These are phyloP conservation scores for Oryza officinalis DNA, from an alignment of 176 grass and related monocot species.

Conservation along the genomic window DNA sequence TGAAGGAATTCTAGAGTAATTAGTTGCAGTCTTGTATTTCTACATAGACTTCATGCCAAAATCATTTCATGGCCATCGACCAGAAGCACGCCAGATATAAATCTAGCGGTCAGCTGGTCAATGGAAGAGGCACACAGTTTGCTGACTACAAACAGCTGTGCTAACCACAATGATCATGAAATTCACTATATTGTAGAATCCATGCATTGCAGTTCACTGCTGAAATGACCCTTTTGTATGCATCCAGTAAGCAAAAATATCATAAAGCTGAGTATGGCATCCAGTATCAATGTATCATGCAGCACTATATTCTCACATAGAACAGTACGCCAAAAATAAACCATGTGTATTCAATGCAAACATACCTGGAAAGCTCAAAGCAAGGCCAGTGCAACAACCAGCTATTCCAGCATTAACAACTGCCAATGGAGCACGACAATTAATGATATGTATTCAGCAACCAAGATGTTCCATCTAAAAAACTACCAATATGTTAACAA, in stretches of 20 bases:
- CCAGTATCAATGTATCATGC: neutral
- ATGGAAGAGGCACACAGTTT: neutral
- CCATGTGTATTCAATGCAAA: slow-evolving; percentile 6
- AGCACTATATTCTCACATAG: neutral
- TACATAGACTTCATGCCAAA: neutral
- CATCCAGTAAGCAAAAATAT: neutral
- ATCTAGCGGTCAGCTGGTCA: neutral
- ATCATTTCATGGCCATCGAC: neutral
- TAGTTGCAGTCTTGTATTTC: neutral
- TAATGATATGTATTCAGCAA: slow-evolving; percentile 18
- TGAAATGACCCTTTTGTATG: neutral
- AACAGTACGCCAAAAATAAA: neutral
- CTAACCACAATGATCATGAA: neutral
- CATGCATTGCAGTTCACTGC: neutral
- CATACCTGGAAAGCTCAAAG: slow-evolving; percentile 96
- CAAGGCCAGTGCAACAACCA: slow-evolving; percentile 89
- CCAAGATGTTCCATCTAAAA: neutral
- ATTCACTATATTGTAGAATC: neutral
- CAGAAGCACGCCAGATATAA: neutral
- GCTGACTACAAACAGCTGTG: neutral
- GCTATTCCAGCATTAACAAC: slow-evolving; percentile 84
- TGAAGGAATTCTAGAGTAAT: neutral
- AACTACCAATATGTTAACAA: slow-evolving; percentile 5
- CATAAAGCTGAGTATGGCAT: neutral
- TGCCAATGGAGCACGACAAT: slow-evolving; percentile 44